Conservation (phyloP, 2,329 filamentous ascomycete species). For the Colletotrichum lupini region DNA sequence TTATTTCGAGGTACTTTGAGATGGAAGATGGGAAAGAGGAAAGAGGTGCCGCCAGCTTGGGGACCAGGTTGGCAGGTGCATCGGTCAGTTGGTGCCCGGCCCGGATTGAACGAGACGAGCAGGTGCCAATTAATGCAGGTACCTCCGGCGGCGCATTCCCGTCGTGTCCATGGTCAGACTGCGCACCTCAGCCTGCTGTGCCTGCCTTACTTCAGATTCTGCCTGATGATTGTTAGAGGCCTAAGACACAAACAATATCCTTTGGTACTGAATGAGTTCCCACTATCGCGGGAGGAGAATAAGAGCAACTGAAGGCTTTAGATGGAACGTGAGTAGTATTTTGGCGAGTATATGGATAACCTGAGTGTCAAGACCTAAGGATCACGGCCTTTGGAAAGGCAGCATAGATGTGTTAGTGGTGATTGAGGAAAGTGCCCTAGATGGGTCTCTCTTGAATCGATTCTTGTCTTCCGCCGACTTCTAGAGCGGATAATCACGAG, state of each 20-base stretch:
- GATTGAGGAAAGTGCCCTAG: not conserved
- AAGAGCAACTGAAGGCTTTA: not conserved
- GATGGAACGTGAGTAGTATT: not conserved
- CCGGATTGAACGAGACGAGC: conserved; percentile 9
- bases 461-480: not conserved
- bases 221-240: not conserved
- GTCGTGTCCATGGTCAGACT: not conserved
- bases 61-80: not conserved
- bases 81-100: conserved; percentile 25
- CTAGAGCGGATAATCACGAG: not conserved
- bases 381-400: not conserved
- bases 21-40: conserved; percentile 13
- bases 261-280: not conserved
- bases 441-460: not conserved
- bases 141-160: conserved; percentile 8
- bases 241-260: not conserved
- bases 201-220: not conserved
- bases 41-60: not conserved
- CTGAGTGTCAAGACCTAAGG: not conserved
- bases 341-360: not conserved
- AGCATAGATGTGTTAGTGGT: no score
- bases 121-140: conserved; percentile 31
- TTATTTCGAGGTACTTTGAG: not conserved
- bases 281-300: no score
- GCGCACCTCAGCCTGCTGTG: not conserved